Base-by-base conservation (phyloP, 495 filamentous ascomycete species). In the Tuber aestivum region DNA sequence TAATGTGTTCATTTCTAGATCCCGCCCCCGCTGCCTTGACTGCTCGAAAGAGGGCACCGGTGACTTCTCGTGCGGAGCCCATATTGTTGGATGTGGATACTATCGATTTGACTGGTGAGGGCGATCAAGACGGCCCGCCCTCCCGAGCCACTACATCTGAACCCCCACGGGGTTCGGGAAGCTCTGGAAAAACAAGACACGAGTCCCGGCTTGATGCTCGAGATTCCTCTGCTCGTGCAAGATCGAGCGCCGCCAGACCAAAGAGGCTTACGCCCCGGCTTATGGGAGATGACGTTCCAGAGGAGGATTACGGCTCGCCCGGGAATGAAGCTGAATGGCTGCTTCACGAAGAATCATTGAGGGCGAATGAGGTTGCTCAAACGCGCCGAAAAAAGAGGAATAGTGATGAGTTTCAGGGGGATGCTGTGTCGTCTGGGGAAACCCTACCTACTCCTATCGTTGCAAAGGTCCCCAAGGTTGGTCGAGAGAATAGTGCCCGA, bases 61-160 rank as follows among this genome's bases (percentile, higher is more conserved):
- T 40, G 10, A 50, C 79, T n/a, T 56, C 56, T 12, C 73, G 69
- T 41, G 56, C 72, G 37, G 77, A 80, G 40, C 71, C 72, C 48
- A n/a, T 37, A 14, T 65, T 76, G 7, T 41, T 79, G 65, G 72
- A 82, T 20, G 73, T 82, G 23, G 80, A 82, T 70, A 82, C 77
- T 3, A 82, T 82, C 20, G 80, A 82, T 70, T 77, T 82, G 32
- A 82, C 80, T 16, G 44, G 56, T 20, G 80, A 82, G 41, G 76
- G 78, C 38, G 74, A 81, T 42, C 32, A 50, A 37, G 40, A 61
- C 23, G 23, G 42, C 12, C 21, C 40, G 69, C 21, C 16, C 14
- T 16, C 70, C 18, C 71, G 44, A 41, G 18, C 14, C 16, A 27
- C 35, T 70, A 16, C 41, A n/a, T 37, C 71, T 48, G 37, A 61